Evolutionary conservation across 306 rosid genomes (phyloP), one percentile per base, ranked within the genome.

Genomic region (Mimosa bimucronata): DNA sequence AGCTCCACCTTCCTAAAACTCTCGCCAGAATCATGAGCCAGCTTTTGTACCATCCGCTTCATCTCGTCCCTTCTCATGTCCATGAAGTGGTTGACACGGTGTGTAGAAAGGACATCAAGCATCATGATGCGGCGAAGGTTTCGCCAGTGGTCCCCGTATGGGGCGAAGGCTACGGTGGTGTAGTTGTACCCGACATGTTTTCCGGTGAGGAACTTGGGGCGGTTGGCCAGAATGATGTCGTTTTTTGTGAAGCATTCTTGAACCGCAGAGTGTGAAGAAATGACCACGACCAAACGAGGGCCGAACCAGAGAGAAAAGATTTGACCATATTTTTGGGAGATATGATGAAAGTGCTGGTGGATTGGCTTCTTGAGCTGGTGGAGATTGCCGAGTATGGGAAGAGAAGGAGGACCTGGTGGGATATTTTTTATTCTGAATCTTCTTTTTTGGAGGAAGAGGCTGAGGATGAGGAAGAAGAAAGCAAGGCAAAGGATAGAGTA

Each of bases 201-300:
- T 12, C 88, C 85, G 0, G 5, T 0, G 19, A 82, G 64, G 2
- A 84, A 34, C 1, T 15, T 73, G 0, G 97, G 94, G 0, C 93
- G 94, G 73, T 87, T 84, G 4, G 92, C 94, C 1, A 91, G 30
- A 13, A 87, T 82, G 41, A 86, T 48, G 80, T 91, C 94, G 73
- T 89, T 88, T 40, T 68, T 89, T 34, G 91, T 85, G 79, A 91
- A 91, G 72, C 72, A 66, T 66, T 66, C 72, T 8, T 37, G 72
- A 23, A 66, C 72, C 8, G 72, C 72, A 11, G 72, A 66, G 1
- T 26, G 29, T 3, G 72, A 66, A 0, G 72, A 66, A n/a, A 66
- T 46, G 3, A 66, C 48, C 48, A 66, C 72, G 3, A 66, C 48
- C 16, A 66, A 6, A n/a, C 45, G 72, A 9, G 72, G 16, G 46